phyloP scores from a whole-genome alignment of 163 green algal species.

The Scenedesmus sp. region DNA sequence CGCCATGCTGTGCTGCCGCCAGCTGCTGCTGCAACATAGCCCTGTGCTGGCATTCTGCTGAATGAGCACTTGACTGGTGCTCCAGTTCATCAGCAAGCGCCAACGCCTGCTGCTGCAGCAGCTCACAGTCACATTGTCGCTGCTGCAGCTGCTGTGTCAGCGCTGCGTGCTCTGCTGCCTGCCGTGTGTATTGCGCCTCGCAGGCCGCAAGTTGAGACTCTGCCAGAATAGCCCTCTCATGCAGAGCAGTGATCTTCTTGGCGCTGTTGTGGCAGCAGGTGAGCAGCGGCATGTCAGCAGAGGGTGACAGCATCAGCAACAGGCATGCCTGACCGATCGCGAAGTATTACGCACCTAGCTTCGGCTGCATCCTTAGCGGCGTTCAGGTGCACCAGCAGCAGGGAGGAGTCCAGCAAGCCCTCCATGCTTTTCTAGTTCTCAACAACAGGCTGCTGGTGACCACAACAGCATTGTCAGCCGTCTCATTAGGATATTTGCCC shows the following conservation, averaged over 20 bases:
- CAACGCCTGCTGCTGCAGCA: slow-evolving; percentile 27
- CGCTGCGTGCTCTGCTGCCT: neutral
- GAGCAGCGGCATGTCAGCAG: neutral
- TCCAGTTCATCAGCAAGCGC: neutral
- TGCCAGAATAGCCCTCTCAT: neutral
- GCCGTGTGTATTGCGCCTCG: neutral
- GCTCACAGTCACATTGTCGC: neutral
- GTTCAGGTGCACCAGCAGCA: neutral
- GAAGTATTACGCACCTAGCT: neutral
- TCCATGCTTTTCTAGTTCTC: neutral
- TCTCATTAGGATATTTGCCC: too few relatives aligned
- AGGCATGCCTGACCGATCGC: neutral
- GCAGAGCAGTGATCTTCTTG: slow-evolving; percentile 11
- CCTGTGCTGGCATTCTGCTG: neutral
- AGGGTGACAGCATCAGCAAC: neutral
- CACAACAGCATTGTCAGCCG: neutral
- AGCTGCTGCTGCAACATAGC: neutral
- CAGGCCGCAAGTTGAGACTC: slow-evolving; percentile 10
- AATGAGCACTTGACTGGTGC: neutral
- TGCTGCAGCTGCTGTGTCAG: neutral
- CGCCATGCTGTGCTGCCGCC: neutral
- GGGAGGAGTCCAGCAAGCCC: neutral
- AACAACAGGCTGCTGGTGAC: neutral
- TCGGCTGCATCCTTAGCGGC: neutral
- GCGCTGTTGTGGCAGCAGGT: neutral